Percentiles rank a stretch among this genome's conserved stretches.
These are phyloP conservation scores for Castanospermum australe DNA, from an alignment of 306 rosid genomes.

Conservation along the genomic window DNA sequence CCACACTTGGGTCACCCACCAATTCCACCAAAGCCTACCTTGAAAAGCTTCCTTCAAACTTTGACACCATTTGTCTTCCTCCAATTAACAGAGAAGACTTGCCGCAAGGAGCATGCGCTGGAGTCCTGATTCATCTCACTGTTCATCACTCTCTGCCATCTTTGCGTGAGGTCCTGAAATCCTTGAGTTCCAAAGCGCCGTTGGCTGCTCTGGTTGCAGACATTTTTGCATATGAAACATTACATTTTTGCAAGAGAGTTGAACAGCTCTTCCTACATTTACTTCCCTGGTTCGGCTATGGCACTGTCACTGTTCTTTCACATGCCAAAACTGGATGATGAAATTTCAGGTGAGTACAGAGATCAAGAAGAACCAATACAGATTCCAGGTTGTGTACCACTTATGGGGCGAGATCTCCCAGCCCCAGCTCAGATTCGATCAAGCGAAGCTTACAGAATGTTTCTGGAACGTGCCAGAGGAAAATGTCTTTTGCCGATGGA, in stretches of 20 bases:
- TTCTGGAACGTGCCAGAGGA: neutral
- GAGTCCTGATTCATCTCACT: neutral
- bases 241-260: constrained; percentile 27
- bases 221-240: constrained; percentile 19
- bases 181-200: neutral
- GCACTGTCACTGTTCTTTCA: constrained; percentile 15
- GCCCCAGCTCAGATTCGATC: neutral
- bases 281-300: constrained; percentile 24
- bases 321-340: neutral
- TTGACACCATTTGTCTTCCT: constrained; percentile 32
- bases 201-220: constrained; percentile 29
- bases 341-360: neutral
- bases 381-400: constrained; percentile 2
- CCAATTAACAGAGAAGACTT: neutral
- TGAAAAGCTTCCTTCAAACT: constrained; percentile 19
- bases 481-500: neutral
- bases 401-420: neutral
- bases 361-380: neutral
- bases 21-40: constrained; percentile 10
- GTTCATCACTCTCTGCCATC: constrained; percentile 31
- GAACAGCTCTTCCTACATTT: constrained; percentile 30
- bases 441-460: neutral
- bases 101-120: neutral
- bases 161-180: neutral
- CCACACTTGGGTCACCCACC: constrained; percentile 11